A percentile compares a stretch with the other conserved stretches of the same genome.
Conservation (phyloP, 2,329 filamentous ascomycete species). For the Chaetomium sp. region DNA sequence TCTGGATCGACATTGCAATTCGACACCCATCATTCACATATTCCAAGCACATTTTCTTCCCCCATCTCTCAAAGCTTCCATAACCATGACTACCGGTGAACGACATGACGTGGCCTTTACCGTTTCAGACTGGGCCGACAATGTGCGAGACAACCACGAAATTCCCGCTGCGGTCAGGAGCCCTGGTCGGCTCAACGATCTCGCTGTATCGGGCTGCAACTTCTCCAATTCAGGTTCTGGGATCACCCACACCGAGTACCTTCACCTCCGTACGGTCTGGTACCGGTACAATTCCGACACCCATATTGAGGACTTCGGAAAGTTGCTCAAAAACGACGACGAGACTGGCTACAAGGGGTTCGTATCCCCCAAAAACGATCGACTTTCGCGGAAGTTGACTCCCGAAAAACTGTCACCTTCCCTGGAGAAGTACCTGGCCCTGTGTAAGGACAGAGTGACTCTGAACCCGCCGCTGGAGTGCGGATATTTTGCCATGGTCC, state of each 20-base stretch:
- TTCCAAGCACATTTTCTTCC: not conserved
- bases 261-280: slow-evolving; percentile 13
- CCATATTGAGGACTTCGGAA: not conserved
- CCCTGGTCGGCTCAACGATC: not conserved
- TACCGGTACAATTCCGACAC: not conserved
- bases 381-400: not conserved
- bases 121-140: not conserved
- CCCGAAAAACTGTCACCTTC: too few relatives aligned
- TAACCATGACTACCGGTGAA: not conserved
- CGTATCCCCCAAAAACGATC: not conserved
- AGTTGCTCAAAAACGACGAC: not conserved
- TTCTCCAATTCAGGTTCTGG: not conserved
- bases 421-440: not conserved
- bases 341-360: slow-evolving; percentile 8
- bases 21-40: not conserved
- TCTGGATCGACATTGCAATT: not conserved
- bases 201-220: not conserved
- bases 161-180: not conserved
- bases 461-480: not conserved
- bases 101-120: not conserved
- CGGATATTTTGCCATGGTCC: slow-evolving; percentile 3
- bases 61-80: not conserved
- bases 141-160: not conserved
- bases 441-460: too few relatives aligned
- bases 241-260: slow-evolving; percentile 11